Base-by-base conservation (phyloP, 768 basidiomycete species). In the Boletus reticulatus region DNA sequence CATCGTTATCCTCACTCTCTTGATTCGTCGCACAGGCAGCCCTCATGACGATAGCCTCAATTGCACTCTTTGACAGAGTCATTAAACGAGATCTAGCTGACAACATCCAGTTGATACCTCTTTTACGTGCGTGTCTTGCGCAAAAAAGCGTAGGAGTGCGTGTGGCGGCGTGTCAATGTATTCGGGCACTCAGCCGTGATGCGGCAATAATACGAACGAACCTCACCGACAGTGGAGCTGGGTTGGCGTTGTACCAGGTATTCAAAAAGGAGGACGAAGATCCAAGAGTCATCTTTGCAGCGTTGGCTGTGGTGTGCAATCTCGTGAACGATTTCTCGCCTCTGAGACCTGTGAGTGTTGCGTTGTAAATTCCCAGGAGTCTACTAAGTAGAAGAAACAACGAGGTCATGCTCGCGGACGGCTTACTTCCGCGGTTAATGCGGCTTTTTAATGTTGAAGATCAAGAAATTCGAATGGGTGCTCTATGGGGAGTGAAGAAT, bases 401-500 rank as follows among this genome's bases (percentile, higher is more conserved):
- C 32, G 55, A 91, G 86, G 78, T 78, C 8, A 80, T 90, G 54
- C 72, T 94, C 14, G 81, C 84, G 32, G 77, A 88, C 55, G 89
- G 87, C 0, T 74, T 89, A 1, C 76, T 94, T 52, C 74, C 80
- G 2, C 73, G 89, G 2, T 74, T 95, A 10, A 80, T 86, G 29
- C 75, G 80, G 47, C 72, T 94, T 2, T 69, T 88, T 4, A 68
- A 74, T 27, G 75, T 75, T 9, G 75, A 75, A 0, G 84, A 91
- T 56, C 75, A 79, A 10, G 76, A 78, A 0, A 74, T 94, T 8
- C 75, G 83, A 8, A 67, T 88, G 29, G 92, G 84, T 58, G 83
- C 88, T 0, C 65, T 95, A n/a, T 95, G 94, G 93, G 88, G 88
- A 0, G 71, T 94, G 36, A 93, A 92, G 69, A 97, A 95, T 63